phyloP scores from a whole-genome alignment of 2,329 filamentous ascomycete species.

The Neopestalotiopsis sp. region DNA sequence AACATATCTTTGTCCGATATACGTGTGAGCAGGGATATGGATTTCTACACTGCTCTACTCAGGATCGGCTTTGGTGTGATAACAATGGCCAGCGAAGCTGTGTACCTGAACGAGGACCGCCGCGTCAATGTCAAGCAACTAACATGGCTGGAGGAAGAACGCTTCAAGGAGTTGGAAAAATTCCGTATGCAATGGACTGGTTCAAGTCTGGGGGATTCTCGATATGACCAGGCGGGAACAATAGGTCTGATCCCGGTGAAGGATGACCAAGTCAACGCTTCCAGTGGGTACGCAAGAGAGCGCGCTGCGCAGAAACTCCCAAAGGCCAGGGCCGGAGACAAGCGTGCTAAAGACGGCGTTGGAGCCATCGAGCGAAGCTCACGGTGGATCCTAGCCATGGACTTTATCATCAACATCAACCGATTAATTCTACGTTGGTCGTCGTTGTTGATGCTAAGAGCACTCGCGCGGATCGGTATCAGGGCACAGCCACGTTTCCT shows the following conservation, averaged over 20 bases:
- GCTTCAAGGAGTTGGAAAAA: constrained; percentile 76
- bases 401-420: constrained; percentile 78
- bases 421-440: constrained; percentile 65
- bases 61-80: constrained; percentile 87
- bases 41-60: constrained; percentile 91
- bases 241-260: constrained; percentile 62
- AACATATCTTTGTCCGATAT: constrained; percentile 85
- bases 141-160: constrained; percentile 93
- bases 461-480: constrained; percentile 65
- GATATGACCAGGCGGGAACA: constrained; percentile 57
- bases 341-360: constrained; percentile 66
- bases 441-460: constrained; percentile 57
- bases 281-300: constrained; percentile 72
- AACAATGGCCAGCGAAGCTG: constrained; percentile 92
- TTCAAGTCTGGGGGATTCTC: constrained; percentile 50
- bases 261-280: constrained; percentile 45
- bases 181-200: constrained; percentile 56
- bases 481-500: constrained; percentile 67
- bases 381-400: constrained; percentile 76
- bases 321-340: constrained; percentile 50
- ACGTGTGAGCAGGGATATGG: constrained; percentile 83
- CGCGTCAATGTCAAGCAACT: constrained; percentile 73
- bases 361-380: constrained; percentile 80
- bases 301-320: constrained; percentile 66
- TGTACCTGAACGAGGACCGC: constrained; percentile 90